These are phyloP conservation scores for Paecilomyces sp. DNA, from an alignment of 2,329 filamentous ascomycete species.

Conservation along the genomic window DNA sequence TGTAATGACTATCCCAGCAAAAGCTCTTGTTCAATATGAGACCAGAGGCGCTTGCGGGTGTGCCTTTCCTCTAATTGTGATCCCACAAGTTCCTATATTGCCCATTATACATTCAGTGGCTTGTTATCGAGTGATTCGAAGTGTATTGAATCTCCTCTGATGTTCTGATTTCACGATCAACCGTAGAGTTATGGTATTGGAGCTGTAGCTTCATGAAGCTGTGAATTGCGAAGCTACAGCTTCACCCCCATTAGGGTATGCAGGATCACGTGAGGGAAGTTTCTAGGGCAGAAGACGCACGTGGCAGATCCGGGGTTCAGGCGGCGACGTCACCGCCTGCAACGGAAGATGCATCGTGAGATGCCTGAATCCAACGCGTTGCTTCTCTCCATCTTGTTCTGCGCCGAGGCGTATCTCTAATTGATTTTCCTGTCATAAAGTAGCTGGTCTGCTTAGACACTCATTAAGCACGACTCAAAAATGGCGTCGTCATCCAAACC, in stretches of 20 bases:
- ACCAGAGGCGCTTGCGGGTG: too few relatives aligned
- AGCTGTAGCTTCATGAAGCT: too few relatives aligned
- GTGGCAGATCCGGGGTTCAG: conserved; percentile 10
- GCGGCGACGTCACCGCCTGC: conserved; percentile 15
- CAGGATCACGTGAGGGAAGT: not conserved
- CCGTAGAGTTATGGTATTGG: too few relatives aligned
- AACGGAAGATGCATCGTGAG: not conserved
- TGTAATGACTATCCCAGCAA: not conserved
- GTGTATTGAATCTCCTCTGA: too few relatives aligned
- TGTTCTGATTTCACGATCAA: too few relatives aligned
- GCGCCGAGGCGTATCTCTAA: not conserved
- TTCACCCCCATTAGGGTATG: too few relatives aligned
- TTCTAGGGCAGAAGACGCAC: conserved; percentile 3
- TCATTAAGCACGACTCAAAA: conserved; percentile 26
- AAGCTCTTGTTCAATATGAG: too few relatives aligned
- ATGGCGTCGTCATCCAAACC: conserved; percentile 64
- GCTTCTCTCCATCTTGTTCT: not conserved
- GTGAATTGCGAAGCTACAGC: too few relatives aligned
- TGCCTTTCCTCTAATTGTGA: too few relatives aligned
- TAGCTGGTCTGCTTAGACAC: not conserved
- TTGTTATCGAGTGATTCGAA: too few relatives aligned
- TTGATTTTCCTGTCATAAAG: not conserved
- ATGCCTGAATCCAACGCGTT: not conserved
- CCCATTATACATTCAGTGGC: too few relatives aligned
- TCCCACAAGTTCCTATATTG: too few relatives aligned